Evolutionary conservation across 2,329 filamentous ascomycete species (phyloP), one percentile per base, ranked within the genome.

Genomic region (Malbranchea cinnamomea): DNA sequence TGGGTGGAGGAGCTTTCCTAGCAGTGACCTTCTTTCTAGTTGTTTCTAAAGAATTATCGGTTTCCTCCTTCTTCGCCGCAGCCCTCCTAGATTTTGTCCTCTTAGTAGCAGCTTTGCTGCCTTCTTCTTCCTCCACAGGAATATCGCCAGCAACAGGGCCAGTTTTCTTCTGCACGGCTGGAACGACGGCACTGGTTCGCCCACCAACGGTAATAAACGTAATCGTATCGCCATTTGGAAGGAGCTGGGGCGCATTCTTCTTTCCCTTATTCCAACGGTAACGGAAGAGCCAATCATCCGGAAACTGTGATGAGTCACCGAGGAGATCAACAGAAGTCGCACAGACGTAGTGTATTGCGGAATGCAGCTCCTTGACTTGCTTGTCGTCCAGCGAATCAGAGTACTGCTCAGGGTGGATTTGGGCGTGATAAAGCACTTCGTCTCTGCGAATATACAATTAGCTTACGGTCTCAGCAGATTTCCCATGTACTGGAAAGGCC

Each of bases 331-430:
- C 74, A 0, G 87, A 81, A 1, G 73, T 78, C 35, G 76, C 68
- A 49, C 83, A 93, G 6, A 98, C 77, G 38, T 80, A 73, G 35
- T 78, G 66, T 24, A 94, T 74, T 0, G 75, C 68, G 6, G 73
- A 62, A 51, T 89, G 76, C 2, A 98, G 62, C 22, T 62, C 64
- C 39, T 69, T 66, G 38, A 91, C 71, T 50, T 94, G 77, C 1
- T 59, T 65, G 18, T 80, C 71, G 37, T 52, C 65, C 41, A 95
- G 78, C 0, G 80, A 79, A 46, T 94, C 76, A 54, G 78, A 83
- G 56, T 91, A 91, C 50, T 93, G 83, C 51, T 94, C 87, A 0
- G 89, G 89, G 42, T 98, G 87, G 10, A 95, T 67, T 28, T 69
- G 74, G 4, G 89, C 79, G 42, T 95, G 77, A 47, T 85, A 98